A percentile compares a stretch with the other conserved stretches of the same genome.
Conservation (phyloP, 768 basidiomycete species). For the Crassisporium funariophilum region DNA sequence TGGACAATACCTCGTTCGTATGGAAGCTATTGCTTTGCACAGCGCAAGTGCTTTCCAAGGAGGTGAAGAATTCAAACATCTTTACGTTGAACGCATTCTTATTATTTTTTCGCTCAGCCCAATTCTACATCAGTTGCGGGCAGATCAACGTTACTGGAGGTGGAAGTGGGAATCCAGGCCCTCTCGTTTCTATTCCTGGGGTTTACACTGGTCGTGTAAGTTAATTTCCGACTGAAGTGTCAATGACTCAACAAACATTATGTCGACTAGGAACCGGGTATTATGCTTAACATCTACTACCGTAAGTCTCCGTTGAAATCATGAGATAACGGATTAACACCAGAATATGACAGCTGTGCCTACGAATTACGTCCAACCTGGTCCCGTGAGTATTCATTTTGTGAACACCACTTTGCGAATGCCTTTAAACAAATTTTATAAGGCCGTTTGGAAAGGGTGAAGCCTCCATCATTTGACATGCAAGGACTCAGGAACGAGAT, state of each 20-base stretch:
- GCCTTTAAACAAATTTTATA: too few relatives aligned
- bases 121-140: conserved; percentile 38
- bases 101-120: conserved; percentile 16
- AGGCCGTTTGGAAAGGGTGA: too few relatives aligned
- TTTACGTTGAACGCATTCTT: not conserved
- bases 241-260: not conserved
- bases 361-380: conserved; percentile 11
- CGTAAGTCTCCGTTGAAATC: conserved; percentile 6
- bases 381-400: too few relatives aligned
- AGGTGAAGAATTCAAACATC: conserved; percentile 27
- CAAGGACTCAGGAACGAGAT: too few relatives aligned
- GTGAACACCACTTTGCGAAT: too few relatives aligned
- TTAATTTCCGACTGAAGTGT: not conserved
- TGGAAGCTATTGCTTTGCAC: conserved; percentile 44
- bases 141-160: conserved; percentile 44
- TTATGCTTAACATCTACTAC: conserved; percentile 18
- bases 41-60: conserved; percentile 35
- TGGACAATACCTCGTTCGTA: conserved; percentile 41
- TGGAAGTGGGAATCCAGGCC: conserved; percentile 25
- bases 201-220: conserved; percentile 19
- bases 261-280: conserved; percentile 14
- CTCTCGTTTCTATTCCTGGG: conserved; percentile 20
- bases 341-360: conserved; percentile 7
- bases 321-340: not conserved
- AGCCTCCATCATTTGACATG: too few relatives aligned